Base-by-base conservation (phyloP, 1,284 basidiomycete species). In the Laetiporus sulphureus region DNA sequence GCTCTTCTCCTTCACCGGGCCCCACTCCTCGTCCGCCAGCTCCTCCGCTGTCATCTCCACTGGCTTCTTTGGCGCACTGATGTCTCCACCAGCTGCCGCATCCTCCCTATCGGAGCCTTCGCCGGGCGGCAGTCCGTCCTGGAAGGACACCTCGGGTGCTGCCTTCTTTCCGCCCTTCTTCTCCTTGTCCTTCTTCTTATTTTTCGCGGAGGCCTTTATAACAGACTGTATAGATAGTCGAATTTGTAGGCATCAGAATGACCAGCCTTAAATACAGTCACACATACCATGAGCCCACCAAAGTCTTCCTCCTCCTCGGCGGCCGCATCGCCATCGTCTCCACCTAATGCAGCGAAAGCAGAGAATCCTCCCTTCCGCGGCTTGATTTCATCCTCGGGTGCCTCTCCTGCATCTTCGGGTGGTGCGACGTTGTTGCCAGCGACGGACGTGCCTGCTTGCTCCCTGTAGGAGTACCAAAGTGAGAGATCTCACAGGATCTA, bases 211-310 rank as follows among this genome's bases (percentile, higher is more conserved):
- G 15, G 77, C 76, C 56, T 79, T 79, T 51, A 87, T 52, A 2
- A 50, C 56, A 30, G 64, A 64, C 61, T 65, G 21, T 31, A 45
- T 24, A 51, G 43, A 42, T 13, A 29, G 11, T 4, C 18, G 35
- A 15, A 38, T 19, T n/a, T n/a, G 16, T 3, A 27, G 25, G 19
- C 4, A 19, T 10, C 30, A 22, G 15, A 4, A 13, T 8, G 5
- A 2, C 6, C 5, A 3, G 1, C 3, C 19, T 16, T 15, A 21
- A 19, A 20, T 31, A n/a, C 35, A 27, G 21, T 12, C 25, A 10
- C 15, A 67, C 79, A 44, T 56, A 90, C 89, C 90, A 93, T 91
- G 31, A 93, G 67, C 20, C 88, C 88, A 34, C 88, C 91, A 51
- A 77, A 85, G 53, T 77, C 84, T 61, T 83, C 79, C 23, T 81